phyloP scores from a whole-genome alignment of 2,329 filamentous ascomycete genomes.

The Fusarium acutatum region DNA sequence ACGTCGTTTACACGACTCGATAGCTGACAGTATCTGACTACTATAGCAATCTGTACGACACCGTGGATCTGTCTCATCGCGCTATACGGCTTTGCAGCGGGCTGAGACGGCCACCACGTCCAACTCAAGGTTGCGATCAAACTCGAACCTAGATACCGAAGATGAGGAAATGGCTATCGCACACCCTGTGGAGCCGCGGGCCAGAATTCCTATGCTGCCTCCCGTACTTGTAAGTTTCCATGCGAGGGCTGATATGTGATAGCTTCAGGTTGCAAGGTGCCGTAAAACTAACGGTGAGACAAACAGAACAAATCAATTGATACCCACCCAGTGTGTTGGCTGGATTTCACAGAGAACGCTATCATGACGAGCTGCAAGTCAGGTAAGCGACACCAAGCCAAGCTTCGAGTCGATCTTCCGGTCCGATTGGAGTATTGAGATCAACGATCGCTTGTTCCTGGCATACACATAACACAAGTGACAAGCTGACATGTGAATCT shows the following conservation, averaged over 20 bases:
- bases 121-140: constrained; percentile 70
- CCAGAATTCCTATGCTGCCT: constrained; percentile 84
- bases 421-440: constrained; percentile 8
- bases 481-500: constrained; percentile 31
- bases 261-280: not conserved
- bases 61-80: constrained; percentile 62
- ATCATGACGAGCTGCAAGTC: constrained; percentile 93
- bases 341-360: constrained; percentile 92
- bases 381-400: constrained; percentile 66
- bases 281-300: constrained; percentile 24
- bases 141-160: constrained; percentile 69
- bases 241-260: not conserved
- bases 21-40: constrained; percentile 16
- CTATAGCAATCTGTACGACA: constrained; percentile 47
- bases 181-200: constrained; percentile 86
- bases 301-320: constrained; percentile 81
- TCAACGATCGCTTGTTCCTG: not conserved
- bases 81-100: constrained; percentile 58
- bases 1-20: not conserved
- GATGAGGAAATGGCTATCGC: constrained; percentile 69
- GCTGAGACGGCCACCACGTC: constrained; percentile 70
- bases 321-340: constrained; percentile 85
- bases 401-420: not conserved
- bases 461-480: not conserved
- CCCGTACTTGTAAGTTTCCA: constrained; percentile 78